Evolutionary conservation across 257 asterid species (phyloP), one percentile per base, ranked within the genome.

Genomic region (Solanum sitiens): DNA sequence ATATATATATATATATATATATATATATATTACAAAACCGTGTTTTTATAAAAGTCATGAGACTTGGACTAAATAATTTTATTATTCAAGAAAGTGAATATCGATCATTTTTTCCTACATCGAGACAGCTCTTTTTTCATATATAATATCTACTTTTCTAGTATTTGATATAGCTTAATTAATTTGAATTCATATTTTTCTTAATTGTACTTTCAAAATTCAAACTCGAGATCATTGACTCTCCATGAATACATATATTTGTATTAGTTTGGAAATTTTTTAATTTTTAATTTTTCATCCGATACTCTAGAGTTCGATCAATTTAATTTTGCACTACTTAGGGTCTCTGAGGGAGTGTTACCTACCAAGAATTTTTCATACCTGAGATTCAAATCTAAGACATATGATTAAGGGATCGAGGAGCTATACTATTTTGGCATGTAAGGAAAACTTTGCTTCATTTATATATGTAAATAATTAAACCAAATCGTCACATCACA

Each of bases 271-370:
- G 23, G 9, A 50, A 0, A 3, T 44, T 44, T 44, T 44, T 44
- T 42, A 42, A 8, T 39, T 9, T 50, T 15, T 15, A 50, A 53
- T 6, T 53, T 50, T 50, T 50, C 59, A 50, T 50, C 0, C 0
- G 9, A 53, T 53, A 53, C 1, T 1, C 3, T 16, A 3, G 1
- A 53, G 4, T 16, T 53, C 0, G 61, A 2, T 53, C 0, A 16
- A 53, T 53, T 16, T 1, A 0, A 53, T 53, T 53, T 53, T 53
- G 23, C 61, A 53, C 61, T 53, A 53, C 0, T 9, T 53, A 53
- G 9, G 59, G 0, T 50, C 20, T 45, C 42, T 11, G 16, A 45
- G 50, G 16, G 6, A 45, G 15, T 4, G 3, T 47, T 47, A 14
- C 59, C 59, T 14, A 47, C 0, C 59, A 47, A 47, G 1, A 47